phyloP scores from a whole-genome alignment of 371 early-diverging fungal species.

The Apophysomyces variabilis region DNA sequence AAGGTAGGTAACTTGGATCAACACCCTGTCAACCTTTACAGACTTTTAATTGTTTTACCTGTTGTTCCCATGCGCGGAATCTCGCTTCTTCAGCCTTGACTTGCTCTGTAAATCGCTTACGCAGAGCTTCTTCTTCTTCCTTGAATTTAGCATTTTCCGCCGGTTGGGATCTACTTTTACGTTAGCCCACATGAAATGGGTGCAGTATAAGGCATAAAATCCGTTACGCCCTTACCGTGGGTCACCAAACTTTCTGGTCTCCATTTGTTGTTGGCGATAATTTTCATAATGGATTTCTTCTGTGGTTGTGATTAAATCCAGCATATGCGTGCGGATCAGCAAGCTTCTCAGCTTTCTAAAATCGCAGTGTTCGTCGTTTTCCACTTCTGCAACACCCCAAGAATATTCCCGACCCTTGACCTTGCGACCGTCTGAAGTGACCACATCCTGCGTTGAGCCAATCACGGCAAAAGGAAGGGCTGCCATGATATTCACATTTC shows the following conservation, averaged over 20 bases:
- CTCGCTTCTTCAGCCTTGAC: constrained; percentile 91
- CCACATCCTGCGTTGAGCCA: constrained; percentile 82
- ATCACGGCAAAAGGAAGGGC: constrained; percentile 96
- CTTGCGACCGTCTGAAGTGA: constrained; percentile 67
- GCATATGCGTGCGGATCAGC: constrained; percentile 91
- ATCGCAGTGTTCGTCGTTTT: constrained; percentile 89
- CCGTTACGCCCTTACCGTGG: constrained; percentile 54
- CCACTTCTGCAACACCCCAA: constrained; percentile 94
- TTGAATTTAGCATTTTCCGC: constrained; percentile 91
- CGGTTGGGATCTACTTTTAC: constrained; percentile 53
- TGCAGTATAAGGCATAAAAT: not conserved
- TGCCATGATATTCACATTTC: constrained; percentile 80
- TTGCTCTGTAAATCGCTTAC: constrained; percentile 93
- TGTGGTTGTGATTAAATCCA: constrained; percentile 85
- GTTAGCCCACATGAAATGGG: not conserved
- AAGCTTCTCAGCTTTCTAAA: constrained; percentile 91
- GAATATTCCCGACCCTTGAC: constrained; percentile 89
- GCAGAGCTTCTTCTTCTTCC: constrained; percentile 92
- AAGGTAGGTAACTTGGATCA: not conserved
- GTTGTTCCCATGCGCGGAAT: constrained; percentile 97
- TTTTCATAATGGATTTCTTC: constrained; percentile 91
- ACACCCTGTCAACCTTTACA: not conserved
- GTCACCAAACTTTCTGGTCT: constrained; percentile 80
- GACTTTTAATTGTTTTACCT: constrained; percentile 44
- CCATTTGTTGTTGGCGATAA: constrained; percentile 81